Evolutionary conservation across 176 grass and related monocot species (phyloP).

Genomic region (Avena insularis): DNA sequence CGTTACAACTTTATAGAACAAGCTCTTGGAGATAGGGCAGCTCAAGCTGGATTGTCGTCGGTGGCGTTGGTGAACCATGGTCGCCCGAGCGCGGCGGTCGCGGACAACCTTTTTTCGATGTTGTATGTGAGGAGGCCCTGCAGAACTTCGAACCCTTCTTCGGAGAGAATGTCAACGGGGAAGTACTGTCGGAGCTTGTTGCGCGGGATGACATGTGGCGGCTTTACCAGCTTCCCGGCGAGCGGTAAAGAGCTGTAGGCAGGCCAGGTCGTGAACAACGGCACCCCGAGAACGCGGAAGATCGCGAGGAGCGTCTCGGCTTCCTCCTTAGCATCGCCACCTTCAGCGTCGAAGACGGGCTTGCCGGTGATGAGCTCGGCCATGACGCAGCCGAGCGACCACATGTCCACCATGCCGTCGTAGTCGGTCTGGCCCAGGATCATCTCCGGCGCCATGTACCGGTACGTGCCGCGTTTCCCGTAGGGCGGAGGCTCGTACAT

Average conservation of each 20-base stretch:
- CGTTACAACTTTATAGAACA: too few relatives aligned
- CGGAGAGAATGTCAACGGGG: background rate
- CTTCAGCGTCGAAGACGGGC: background rate
- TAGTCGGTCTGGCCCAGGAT: background rate
- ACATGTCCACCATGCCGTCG: background rate
- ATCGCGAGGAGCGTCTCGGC: background rate
- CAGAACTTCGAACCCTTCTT: background rate
- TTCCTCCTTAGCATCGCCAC: too few relatives aligned
- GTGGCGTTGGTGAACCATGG: background rate
- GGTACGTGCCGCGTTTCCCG: background rate
- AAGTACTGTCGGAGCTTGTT: background rate
- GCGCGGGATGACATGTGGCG: background rate
- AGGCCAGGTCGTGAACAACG: background rate
- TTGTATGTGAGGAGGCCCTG: background rate
- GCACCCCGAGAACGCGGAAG: background rate
- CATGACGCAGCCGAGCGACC: constrained; percentile 11
- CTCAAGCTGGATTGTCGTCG: background rate
- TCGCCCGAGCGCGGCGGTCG: background rate
- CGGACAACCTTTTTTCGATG: background rate
- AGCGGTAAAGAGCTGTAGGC: background rate
- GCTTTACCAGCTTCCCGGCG: background rate
- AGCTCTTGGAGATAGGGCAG: too few relatives aligned
- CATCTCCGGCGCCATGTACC: background rate
- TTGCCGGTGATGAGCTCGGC: background rate
- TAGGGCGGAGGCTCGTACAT: background rate